Evolutionary conservation across 1,284 basidiomycete genomes (phyloP), one percentile per base, ranked within the genome.

Genomic region (Mrakiaceae sp.): DNA sequence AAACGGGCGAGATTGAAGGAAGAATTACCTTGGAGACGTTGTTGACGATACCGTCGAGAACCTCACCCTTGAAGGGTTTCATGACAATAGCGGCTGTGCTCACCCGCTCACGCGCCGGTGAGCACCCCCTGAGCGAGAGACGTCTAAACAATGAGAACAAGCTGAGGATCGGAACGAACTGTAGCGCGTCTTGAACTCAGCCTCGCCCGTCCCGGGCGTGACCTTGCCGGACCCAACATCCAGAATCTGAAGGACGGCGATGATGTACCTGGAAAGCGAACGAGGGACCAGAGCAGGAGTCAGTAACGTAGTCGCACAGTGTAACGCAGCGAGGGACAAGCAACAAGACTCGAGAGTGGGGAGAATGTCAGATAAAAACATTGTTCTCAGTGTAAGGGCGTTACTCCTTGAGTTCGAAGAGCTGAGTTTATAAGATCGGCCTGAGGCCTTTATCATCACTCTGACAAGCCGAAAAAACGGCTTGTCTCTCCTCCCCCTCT

Each of bases 1-100:
- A 8, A 40, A 44, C 14, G 46, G 11, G 5, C 12, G 14, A 12
- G 55, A n/a, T 16, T 7, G 14, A 10, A 53, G 52, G 49, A 49
- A 10, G n/a, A 55, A 51, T 71, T 70, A 91, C 90, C 82, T 98
- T 97, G 77, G 89, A 96, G 52, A 98, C 96, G 69, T 91, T 94
- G 70, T 87, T 88, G 42, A 98, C 95, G 7, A 94, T 87, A 1
- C 92, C 95, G 76, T 98, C 96, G 49, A 98, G 90, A 5, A 98
- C 95, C 76, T 98, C 95, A 39, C 94, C 94, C 78, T 98, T 97
- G 83, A 98, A 98, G 47, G 93, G 94, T 77, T 94, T 92, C 82
- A 94, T 94, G 48, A 97, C 92, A 70, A 97, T 90, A 9, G 93
- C 93, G 39, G 66, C 61, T 63, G 53, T 42, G 27, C 27, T 27